Conservation (phyloP, 176 grass and related monocot species). For the Eremochloa ophiuroides region DNA sequence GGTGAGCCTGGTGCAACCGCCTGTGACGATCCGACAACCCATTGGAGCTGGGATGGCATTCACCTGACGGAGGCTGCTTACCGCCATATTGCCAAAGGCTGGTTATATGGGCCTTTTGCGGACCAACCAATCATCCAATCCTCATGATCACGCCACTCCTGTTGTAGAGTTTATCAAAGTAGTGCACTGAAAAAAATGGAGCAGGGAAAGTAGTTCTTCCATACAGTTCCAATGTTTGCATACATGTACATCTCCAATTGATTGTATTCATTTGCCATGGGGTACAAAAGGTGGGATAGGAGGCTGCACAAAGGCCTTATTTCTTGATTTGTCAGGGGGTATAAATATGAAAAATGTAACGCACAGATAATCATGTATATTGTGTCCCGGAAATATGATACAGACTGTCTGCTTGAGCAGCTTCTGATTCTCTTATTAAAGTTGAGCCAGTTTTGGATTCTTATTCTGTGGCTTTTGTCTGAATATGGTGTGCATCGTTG, state of each 20-base stretch:
- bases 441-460: conserved; percentile 4
- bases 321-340: conserved; percentile 37
- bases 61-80: conserved; percentile 67
- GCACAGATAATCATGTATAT: conserved; percentile 26
- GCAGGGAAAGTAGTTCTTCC: conserved; percentile 47
- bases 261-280: conserved; percentile 44
- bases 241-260: conserved; percentile 51
- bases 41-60: conserved; percentile 68
- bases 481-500: conserved; percentile 8
- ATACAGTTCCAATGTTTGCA: conserved; percentile 36
- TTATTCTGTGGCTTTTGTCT: not conserved
- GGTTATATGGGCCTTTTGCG: conserved; percentile 48
- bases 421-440: conserved; percentile 29
- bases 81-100: conserved; percentile 53
- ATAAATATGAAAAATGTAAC: conserved; percentile 49
- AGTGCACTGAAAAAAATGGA: conserved; percentile 32
- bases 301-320: conserved; percentile 27
- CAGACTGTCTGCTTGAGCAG: conserved; percentile 30
- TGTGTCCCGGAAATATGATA: conserved; percentile 34
- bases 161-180: conserved; percentile 41
- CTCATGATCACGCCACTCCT: conserved; percentile 20
- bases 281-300: conserved; percentile 48
- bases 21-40: conserved; percentile 43
- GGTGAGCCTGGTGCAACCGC: conserved; percentile 49
- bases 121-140: conserved; percentile 51